Base-by-base conservation (phyloP, 495 filamentous ascomycete species). In the Podospora fimiseda region DNA sequence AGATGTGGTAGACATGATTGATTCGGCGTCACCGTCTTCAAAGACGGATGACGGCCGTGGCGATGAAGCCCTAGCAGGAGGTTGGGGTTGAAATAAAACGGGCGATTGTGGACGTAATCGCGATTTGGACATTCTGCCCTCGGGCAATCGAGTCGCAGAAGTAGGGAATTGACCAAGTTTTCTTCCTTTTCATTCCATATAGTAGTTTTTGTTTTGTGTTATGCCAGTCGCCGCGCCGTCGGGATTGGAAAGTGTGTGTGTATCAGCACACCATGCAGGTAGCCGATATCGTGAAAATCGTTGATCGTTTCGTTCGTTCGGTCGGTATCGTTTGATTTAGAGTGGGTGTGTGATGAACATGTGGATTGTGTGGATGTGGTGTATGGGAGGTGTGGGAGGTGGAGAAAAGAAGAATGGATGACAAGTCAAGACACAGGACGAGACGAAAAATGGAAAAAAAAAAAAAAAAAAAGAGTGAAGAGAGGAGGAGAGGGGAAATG, bases 61-160 rank as follows among this genome's bases (percentile, higher is more conserved):
- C 43, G 73, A 68, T 48, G 60, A 49, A 58, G 66, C 70, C 57
- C 64, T 60, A 39, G 62, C 64, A 43, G 65, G 64, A 38, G 68
- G 68, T 56, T 61, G 69, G 40, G 71, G 62, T 60, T 55, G 67
- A 43, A 67, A 62, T 30, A 67, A 65, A 48, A 64, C 60, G 49
- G 71, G 68, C 53, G 72, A 72, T 48, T 59, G 68, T 68, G 62
- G 57, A 64, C 69, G 63, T 60, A 68, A 64, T 57, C 67, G 69
- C 59, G 73, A 58, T 47, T 45, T 71, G 64, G 66, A 63, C 72
- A 75, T 76, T 65, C 67, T 73, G 68, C 63, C 66, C 60, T 55
- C 50, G 39, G 21, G 44, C 39, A 41, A 50, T 21, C 27, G 18
- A n/a, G 48, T 19, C 20, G 48, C 27, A 14, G 24, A 18, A 36